Base-by-base conservation (phyloP, 495 filamentous ascomycete species). In the Daldinia loculata region DNA sequence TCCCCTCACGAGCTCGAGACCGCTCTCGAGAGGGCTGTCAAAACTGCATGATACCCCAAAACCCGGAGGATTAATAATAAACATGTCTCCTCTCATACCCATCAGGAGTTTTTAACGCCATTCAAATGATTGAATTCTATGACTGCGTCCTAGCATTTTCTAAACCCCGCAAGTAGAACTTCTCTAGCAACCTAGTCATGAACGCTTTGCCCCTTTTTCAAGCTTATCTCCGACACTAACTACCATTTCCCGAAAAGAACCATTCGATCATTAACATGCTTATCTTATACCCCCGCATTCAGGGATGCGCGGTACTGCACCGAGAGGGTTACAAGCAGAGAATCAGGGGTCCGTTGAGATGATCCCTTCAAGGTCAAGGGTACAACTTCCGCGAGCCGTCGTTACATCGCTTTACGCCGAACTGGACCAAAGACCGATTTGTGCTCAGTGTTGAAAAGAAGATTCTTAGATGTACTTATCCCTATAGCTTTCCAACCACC, bases 371-470 rank as follows among this genome's bases (percentile, higher is more conserved):
- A 62, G 58, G 62, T 43, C 70, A 73, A 69, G 70, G 70, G 70
- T 73, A 66, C 70, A 73, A 69, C 66, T 69, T 73, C 70, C 70
- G 70, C 70, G 70, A 73, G 66, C 70, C 70, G 70, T 73, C 48
- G 70, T 73, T 73, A 73, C 70, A 73, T 73, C 70, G 70, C 34
- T 63, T 58, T 32, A 63, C 41, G 32, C 29, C 55, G 52, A 63
- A 63, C 58, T 63, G n/a, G 39, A 61, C 63, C 45, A 43, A 71
- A 61, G 61, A 43, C 63, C 53, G 50, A 63, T 63, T 60, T 60
- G 19, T 51, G 24, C 52, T 65, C 56, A 52, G 26, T 59, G 27
- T 56, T 53, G 32, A 51, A 26, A 61, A 27, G 43, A 8, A 56
- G 55, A 15, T 57, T 43, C 15, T 48, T 45, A 61, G 22, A 61